These are phyloP conservation scores for Apiospora saccharicola DNA, from an alignment of 2,329 filamentous ascomycete species.

Conservation along the genomic window DNA sequence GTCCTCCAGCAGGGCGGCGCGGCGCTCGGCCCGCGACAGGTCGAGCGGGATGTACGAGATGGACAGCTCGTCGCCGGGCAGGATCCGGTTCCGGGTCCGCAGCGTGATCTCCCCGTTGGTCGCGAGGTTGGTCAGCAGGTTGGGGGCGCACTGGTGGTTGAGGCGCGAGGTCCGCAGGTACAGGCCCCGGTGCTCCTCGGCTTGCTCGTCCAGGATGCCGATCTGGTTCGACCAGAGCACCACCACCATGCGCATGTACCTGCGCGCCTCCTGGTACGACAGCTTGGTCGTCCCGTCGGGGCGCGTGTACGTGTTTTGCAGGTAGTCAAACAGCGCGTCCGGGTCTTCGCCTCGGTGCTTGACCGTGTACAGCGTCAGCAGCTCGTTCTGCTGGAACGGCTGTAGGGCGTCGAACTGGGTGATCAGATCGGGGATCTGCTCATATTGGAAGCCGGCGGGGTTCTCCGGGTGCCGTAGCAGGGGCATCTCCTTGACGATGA, in stretches of 20 bases:
- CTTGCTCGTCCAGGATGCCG: neutral
- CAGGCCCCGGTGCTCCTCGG: neutral
- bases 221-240: neutral
- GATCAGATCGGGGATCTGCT: neutral
- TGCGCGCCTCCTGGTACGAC: neutral
- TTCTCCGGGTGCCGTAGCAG: neutral
- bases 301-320: neutral
- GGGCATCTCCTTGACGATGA: neutral
- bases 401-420: neutral
- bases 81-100: neutral
- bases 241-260: neutral
- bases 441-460: neutral
- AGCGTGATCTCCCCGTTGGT: neutral
- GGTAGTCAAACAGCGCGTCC: neutral
- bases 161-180: neutral
- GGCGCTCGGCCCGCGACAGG: neutral
- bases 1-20: neutral
- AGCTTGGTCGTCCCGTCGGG: neutral
- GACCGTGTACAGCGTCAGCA: neutral
- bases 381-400: neutral
- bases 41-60: neutral
- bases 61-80: neutral
- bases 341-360: neutral
- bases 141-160: conserved; percentile 1
- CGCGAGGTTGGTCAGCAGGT: neutral